Evolutionary conservation across 2,329 filamentous ascomycete species (phyloP).

Genomic region (Exserohilum rostratum): DNA sequence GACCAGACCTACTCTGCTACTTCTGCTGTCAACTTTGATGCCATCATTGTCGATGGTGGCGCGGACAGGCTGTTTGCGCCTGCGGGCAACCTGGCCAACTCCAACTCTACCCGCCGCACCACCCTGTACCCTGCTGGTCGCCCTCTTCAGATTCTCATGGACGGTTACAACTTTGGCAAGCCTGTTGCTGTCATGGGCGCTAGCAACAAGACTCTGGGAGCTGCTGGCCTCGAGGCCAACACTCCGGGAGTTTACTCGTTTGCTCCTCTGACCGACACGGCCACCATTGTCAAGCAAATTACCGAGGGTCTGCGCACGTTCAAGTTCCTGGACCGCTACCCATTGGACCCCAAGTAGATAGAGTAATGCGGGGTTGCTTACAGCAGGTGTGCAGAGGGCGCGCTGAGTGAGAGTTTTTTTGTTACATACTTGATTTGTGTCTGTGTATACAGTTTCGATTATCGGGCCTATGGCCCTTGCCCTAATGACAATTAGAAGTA

Average conservation of each 20-base stretch:
- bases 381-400: background rate
- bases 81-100: conserved; percentile 30
- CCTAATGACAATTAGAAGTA: background rate
- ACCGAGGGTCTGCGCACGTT: conserved; percentile 66
- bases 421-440: background rate
- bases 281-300: conserved; percentile 28
- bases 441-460: background rate
- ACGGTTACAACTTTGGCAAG: conserved; percentile 73
- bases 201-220: conserved; percentile 48
- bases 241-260: conserved; percentile 48
- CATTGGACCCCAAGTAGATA: conserved; percentile 53
- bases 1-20: conserved; percentile 69
- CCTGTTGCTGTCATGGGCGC: conserved; percentile 66
- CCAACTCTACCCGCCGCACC: conserved; percentile 32
- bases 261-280: conserved; percentile 12
- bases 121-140: conserved; percentile 68
- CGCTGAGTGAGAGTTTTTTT: no score
- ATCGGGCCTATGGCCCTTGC: background rate
- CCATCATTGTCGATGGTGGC: conserved; percentile 65
- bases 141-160: conserved; percentile 66
- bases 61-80: conserved; percentile 61
- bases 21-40: conserved; percentile 68
- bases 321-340: conserved; percentile 70
- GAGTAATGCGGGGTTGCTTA: background rate
- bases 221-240: conserved; percentile 53